Evolutionary conservation across 78 protist genomes (phyloP), one percentile per base, ranked within the genome.

Genomic region (slime mould (Dictyostelium discoideum)): DNA sequence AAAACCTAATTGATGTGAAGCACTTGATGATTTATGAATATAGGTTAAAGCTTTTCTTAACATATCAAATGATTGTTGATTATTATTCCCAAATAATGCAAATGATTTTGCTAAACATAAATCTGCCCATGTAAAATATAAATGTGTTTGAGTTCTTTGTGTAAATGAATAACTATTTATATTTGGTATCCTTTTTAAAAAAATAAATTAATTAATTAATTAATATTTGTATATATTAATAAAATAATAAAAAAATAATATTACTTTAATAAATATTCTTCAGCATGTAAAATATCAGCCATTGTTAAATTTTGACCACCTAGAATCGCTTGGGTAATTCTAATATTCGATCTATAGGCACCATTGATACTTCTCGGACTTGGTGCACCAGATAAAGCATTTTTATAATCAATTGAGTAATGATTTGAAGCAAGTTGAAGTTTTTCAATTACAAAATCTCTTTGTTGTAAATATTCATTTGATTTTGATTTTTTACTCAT

Each of bases 321-420:
- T 32, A 92, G 11, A 22, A 92, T 26, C 3, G 87, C 84, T 44
- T 92, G 96, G 8, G 95, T 22, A 48, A 90, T 90, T 82, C 95
- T 80, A 39, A 90, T 90, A 46, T 90, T 73, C 44, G 95, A 60
- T 29, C 95, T 26, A 48, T 83, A 90, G 26, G 83, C 80, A n/a
- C 88, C 88, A 82, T 90, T 85, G 3, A 81, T 76, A 65, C 79
- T 54, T 76, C 92, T 60, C 14, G 96, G 86, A 22, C 46, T 60
- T 42, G 88, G 84, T 13, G 81, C 40, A 4, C 40, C 54, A 7
- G 54, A 44, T 3, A n/a, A 8, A 4, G 84, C 16, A 80, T 50
- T 81, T 67, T 86, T 86, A 73, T 78, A 65, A 74, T 92, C 96
- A 16, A 42, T 81, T 8, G 89, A 50, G 32, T 80, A 86, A 44